Evolutionary conservation across 202 grass and related monocot species (phyloP), one percentile per base, ranked within the genome.

Genomic region (Schoenoplectus tabernaemontani): DNA sequence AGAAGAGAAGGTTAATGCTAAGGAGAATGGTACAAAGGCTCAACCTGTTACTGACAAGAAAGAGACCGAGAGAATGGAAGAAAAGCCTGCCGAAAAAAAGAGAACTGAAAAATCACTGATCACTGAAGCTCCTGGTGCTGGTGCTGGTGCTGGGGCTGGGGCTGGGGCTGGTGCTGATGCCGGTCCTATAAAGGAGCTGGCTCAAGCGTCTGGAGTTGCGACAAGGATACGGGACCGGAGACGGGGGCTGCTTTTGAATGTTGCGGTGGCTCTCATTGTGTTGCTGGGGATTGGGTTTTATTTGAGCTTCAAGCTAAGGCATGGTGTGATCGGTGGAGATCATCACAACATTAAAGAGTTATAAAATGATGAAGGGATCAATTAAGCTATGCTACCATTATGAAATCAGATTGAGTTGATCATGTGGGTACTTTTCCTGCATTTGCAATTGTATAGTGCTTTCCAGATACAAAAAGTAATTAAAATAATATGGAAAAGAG

Each of bases 31-130:
- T 75, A 17, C 5, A 5, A n/a, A 2, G 13, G 7, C 44, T 34
- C 16, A 30, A 36, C 47, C 47, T n/a, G 3, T 20, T 16, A 13
- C 2, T 11, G 47, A 54, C 46, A 53, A 88, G 85, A 61, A 95
- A 81, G 81, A 89, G 76, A 56, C 83, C 64, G 59, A 61, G 61
- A 63, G 82, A 57, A 39, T 78, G 76, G 59, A 92, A 90, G 81
- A 88, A 30, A 78, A 88, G 68, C 68, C 85, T 81, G 57, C 88
- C 86, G 76, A 88, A 88, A 73, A 84, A 83, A 13, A 99, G 86
- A 3, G 88, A 87, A 51, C 82, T n/a, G 65, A 85, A 99, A 82
- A 83, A 86, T 17, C 77, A 79, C 5, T 62, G 1, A 12, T 22
- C 65, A 47, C 58, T 9, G 39, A 80, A 33, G 38, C 57, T 32